A percentile compares a stretch with the other conserved stretches of the same genome.
These are phyloP conservation scores for Bauhinia variegata DNA, from an alignment of 306 rosid species.

Conservation along the genomic window DNA sequence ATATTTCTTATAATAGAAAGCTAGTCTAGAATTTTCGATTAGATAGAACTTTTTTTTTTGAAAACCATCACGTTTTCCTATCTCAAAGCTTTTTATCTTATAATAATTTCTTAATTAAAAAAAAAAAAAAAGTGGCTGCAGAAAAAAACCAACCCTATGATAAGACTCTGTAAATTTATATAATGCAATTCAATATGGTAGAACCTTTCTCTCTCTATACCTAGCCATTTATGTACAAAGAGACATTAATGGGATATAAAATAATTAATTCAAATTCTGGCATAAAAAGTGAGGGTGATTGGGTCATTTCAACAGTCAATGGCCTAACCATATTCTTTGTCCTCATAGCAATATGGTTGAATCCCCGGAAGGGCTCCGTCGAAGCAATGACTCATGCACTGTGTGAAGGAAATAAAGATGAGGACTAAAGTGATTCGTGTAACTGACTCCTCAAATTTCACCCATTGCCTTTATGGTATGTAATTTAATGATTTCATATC, in stretches of 20 bases:
- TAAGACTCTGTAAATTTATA: neutral
- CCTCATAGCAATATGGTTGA: conserved; percentile 27
- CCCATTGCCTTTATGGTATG: conserved; percentile 22
- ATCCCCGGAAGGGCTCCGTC: conserved; percentile 29
- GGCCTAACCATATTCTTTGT: conserved; percentile 29
- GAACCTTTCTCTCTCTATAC: neutral
- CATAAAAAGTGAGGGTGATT: conserved; percentile 18
- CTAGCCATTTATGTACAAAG: neutral
- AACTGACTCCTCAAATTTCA: conserved; percentile 27
- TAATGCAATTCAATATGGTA: neutral
- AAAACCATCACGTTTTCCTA: too few species aligned
- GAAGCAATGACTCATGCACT: conserved; percentile 19
- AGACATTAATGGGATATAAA: neutral
- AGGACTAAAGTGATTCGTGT: neutral
- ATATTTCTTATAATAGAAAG: too few species aligned
- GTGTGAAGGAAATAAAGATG: conserved; percentile 23
- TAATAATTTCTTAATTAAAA: too few species aligned
- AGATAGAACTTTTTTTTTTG: too few species aligned
- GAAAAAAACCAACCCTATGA: too few species aligned
- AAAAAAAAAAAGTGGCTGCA: too few species aligned
- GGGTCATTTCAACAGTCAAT: conserved; percentile 1
- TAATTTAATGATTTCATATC: conserved; percentile 25
- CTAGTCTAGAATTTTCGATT: too few species aligned
- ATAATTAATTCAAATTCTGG: neutral
- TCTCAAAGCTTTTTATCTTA: too few species aligned